Base-by-base conservation (phyloP, 805 yeast genomes). In the Saturnispora gosingensis region DNA sequence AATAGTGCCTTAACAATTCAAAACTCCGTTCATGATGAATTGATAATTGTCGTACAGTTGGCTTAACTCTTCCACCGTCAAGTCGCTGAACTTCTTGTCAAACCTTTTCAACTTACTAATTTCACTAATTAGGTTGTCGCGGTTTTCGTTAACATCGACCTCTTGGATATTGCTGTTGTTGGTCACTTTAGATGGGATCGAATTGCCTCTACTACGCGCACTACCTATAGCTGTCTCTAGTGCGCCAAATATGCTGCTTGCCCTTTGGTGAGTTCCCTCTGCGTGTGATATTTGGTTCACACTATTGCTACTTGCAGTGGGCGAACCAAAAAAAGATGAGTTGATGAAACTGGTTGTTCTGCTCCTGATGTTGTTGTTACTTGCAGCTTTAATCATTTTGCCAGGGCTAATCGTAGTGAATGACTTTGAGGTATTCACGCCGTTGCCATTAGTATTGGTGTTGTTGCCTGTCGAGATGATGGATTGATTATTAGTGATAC, bases 211-310 rank as follows among this genome's bases (percentile, higher is more conserved):
- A 46, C 68, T 65, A 40, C 69, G 62, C 3, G 59, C 68, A 42
- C 58, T 65, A 16, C 65, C 69, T 44, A 67, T 55, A 1, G 70
- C 71, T 49, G 53, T 63, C 46, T 67, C 72, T 20, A 68, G 54
- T 3, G 70, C 60, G 35, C 59, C 62, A 18, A 67, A 49, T 32
- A 50, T 61, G 15, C 46, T 42, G 22, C n/a, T 48, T 10, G 50
- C 25, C 18, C 49, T 25, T 25, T 46, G 49, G 15, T 46, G 49
- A 27, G 24, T 13, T 22, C 24, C 30, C 13, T 42, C 42, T 13
- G 47, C 5, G 24, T 32, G 47, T 4, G 47, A 36, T 10, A 45
- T 20, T 9, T 9, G 34, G 48, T 45, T 45, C 7, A 32, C 25
- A 9, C 30, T 45, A 10, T 43, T 49, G 18, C 47, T 48, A 8